Percentiles rank a stretch among this genome's conserved stretches.
Conservation (phyloP, 2,329 filamentous ascomycete genomes). For the Alternaria ventricosa region DNA sequence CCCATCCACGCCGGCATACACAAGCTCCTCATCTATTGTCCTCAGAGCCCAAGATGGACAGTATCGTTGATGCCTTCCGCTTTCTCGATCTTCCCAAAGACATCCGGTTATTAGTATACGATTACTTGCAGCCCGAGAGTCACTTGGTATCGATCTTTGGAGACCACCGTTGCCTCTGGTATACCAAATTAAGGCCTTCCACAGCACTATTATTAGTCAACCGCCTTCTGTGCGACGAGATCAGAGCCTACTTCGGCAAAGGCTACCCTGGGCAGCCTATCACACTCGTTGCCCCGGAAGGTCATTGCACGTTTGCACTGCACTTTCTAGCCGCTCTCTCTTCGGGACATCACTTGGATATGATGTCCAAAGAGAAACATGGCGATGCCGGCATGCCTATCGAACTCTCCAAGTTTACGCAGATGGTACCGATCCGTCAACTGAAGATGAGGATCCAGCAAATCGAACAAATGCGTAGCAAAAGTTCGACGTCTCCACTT, state of each 20-base stretch:
- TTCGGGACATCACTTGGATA: background rate
- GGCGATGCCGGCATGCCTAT: background rate
- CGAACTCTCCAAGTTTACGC: background rate
- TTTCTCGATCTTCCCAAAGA: conserved; percentile 1
- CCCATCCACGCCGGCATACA: background rate
- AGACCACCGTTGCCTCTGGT: background rate
- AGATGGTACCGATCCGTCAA: background rate
- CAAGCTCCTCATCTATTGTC: background rate
- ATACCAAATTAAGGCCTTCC: background rate
- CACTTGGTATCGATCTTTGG: background rate
- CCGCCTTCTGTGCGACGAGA: background rate
- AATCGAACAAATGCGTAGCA: background rate
- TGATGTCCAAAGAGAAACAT: background rate
- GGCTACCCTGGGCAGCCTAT: background rate
- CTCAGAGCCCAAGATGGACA: background rate
- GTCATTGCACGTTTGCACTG: background rate
- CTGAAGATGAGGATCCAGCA: background rate
- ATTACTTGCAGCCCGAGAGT: background rate
- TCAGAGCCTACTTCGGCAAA: background rate
- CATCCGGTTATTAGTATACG: background rate
- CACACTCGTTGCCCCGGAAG: background rate
- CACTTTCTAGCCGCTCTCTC: background rate
- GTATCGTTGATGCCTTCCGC: background rate
- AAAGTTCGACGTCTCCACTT: background rate
- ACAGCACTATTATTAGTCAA: background rate